phyloP scores from a whole-genome alignment of 441 rosid species.

The Euphorbia schlechtendalii region DNA sequence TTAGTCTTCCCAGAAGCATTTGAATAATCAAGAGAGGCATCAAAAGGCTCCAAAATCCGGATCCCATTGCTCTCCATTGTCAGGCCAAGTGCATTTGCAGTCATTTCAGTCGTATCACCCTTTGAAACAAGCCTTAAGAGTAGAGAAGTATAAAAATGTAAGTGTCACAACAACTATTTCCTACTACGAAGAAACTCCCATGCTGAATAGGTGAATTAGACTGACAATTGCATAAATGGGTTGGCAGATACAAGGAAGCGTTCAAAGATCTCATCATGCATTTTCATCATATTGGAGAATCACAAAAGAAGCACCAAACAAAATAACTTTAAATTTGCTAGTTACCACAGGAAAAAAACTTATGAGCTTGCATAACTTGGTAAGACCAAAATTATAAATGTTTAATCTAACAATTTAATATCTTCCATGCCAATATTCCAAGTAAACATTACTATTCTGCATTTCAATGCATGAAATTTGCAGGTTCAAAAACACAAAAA shows the following conservation, averaged over 20 bases:
- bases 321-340: no score
- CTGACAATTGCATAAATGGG: not conserved
- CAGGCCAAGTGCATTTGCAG: conserved; percentile 77
- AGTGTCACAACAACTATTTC: conserved; percentile 17
- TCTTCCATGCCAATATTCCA: no score
- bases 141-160: conserved; percentile 23
- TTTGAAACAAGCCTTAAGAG: conserved; percentile 61
- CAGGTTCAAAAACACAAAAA: not conserved
- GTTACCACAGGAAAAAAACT: no score
- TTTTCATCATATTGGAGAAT: no score
- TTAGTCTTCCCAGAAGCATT: conserved; percentile 88
- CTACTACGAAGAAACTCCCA: conserved; percentile 1
- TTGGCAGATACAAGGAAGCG: no score
- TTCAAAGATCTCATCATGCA: no score
- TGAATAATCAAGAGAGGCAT: conserved; percentile 64
- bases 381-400: no score
- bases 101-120: conserved; percentile 71
- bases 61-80: conserved; percentile 96
- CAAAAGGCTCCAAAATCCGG: conserved; percentile 94
- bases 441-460: not conserved
- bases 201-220: not conserved
- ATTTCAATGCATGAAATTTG: not conserved
- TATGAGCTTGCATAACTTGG: no score
- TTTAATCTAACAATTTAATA: no score
- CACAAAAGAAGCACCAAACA: no score